phyloP scores from a whole-genome alignment of 306 rosid genomes.

The Gastrolobium villosum region DNA sequence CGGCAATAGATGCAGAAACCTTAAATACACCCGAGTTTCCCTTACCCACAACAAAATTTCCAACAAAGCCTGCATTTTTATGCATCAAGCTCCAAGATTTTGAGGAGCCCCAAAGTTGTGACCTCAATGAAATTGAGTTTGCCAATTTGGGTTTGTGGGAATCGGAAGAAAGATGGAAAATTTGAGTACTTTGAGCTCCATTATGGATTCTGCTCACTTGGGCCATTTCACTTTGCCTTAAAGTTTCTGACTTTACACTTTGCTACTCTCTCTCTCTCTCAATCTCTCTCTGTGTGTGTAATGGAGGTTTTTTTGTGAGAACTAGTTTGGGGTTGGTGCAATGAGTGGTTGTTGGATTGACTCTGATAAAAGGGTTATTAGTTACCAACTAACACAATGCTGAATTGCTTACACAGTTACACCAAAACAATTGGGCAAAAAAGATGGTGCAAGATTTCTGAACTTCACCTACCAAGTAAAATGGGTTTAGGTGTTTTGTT shows the following conservation, averaged over 20 bases:
- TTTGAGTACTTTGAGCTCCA: slow-evolving; percentile 66
- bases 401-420: neutral
- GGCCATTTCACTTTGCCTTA: slow-evolving; percentile 60
- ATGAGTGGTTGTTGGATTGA: slow-evolving; percentile 55
- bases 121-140: slow-evolving; percentile 61
- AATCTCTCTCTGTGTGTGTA: neutral
- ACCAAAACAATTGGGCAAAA: slow-evolving; percentile 46
- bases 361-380: slow-evolving; percentile 18
- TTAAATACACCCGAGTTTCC: slow-evolving; percentile 33
- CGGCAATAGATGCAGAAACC: slow-evolving; percentile 75
- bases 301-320: slow-evolving; percentile 25
- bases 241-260: slow-evolving; percentile 39
- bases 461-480: slow-evolving; percentile 45
- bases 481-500: neutral
- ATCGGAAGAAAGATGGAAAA: slow-evolving; percentile 57
- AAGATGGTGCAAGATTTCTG: slow-evolving; percentile 20
- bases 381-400: slow-evolving; percentile 46
- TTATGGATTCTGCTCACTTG: slow-evolving; percentile 73
- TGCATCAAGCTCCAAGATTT: slow-evolving; percentile 60
- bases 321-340: slow-evolving; percentile 54
- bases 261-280: neutral
- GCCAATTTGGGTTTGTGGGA: slow-evolving; percentile 67
- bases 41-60: slow-evolving; percentile 47
- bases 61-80: slow-evolving; percentile 46
- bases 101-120: slow-evolving; percentile 60